These are phyloP conservation scores for Pseudofabraea citricarpa DNA, from an alignment of 2,329 filamentous ascomycete genomes.

Conservation along the genomic window DNA sequence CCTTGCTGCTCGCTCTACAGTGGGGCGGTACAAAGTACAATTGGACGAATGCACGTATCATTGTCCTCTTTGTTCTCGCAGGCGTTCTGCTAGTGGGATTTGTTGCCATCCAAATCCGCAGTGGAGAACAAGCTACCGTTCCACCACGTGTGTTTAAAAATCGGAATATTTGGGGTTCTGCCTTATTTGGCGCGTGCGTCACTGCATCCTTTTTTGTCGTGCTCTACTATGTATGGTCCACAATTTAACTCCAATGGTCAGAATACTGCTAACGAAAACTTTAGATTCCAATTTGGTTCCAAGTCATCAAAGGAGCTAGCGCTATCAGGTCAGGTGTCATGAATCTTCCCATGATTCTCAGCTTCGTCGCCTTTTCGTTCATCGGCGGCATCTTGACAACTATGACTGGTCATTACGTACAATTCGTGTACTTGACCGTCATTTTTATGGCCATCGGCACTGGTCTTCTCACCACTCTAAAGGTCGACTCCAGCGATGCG, in stretches of 20 bases:
- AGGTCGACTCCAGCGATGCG: slow-evolving; percentile 24
- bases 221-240: slow-evolving; percentile 7
- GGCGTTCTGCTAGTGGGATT: slow-evolving; percentile 21
- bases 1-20: slow-evolving; percentile 38
- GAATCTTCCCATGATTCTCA: slow-evolving; percentile 28
- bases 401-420: slow-evolving; percentile 24
- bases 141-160: slow-evolving; percentile 30
- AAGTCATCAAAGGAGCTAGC: slow-evolving; percentile 36
- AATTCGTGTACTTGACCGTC: slow-evolving; percentile 15
- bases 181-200: slow-evolving; percentile 3
- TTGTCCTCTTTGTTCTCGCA: slow-evolving; percentile 26
- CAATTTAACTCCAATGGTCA: slow-evolving; percentile 19
- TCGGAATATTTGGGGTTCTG: slow-evolving; percentile 24
- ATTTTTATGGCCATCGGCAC: slow-evolving; percentile 30
- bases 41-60: slow-evolving; percentile 32
- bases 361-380: slow-evolving; percentile 25
- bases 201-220: slow-evolving; percentile 23
- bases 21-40: slow-evolving; percentile 37
- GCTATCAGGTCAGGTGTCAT: slow-evolving; percentile 32
- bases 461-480: slow-evolving; percentile 33
- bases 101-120: slow-evolving; percentile 26
- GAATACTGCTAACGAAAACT: slow-evolving; percentile 28
- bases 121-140: slow-evolving; percentile 31
- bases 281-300: slow-evolving; percentile 38
- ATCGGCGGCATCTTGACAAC: slow-evolving; percentile 25